These are phyloP conservation scores for Westerdykella aurantiaca DNA, from an alignment of 2,329 filamentous ascomycete species.

Conservation along the genomic window DNA sequence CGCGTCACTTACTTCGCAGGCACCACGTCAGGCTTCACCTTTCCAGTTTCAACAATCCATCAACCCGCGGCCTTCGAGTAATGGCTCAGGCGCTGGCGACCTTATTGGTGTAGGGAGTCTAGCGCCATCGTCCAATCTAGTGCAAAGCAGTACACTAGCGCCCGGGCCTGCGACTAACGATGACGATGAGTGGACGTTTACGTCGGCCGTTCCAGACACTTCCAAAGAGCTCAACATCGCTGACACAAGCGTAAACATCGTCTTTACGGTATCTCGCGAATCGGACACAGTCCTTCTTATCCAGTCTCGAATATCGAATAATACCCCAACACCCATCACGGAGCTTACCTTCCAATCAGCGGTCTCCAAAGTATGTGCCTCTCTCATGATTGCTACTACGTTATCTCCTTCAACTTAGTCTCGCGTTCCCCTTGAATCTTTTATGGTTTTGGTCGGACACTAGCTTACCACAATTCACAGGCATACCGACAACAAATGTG, in stretches of 20 bases:
- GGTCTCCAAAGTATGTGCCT: constrained; percentile 69
- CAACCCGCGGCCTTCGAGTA: constrained; percentile 29
- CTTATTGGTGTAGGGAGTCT: constrained; percentile 32
- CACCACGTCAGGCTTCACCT: constrained; percentile 47
- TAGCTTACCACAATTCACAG: constrained; percentile 41
- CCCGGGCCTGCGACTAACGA: constrained; percentile 57
- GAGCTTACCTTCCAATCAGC: constrained; percentile 88
- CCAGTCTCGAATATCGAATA: constrained; percentile 78
- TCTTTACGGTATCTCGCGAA: constrained; percentile 63
- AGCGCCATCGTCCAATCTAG: constrained; percentile 20
- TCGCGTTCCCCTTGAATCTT: background rate
- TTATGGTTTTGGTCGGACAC: background rate
- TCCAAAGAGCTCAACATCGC: constrained; percentile 63
- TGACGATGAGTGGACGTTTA: constrained; percentile 93
- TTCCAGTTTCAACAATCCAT: constrained; percentile 45
- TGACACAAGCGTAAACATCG: constrained; percentile 64
- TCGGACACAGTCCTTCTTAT: constrained; percentile 58
- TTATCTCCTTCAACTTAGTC: background rate
- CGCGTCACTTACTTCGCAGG: constrained; percentile 50
- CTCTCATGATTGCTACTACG: background rate
- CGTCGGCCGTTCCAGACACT: constrained; percentile 72
- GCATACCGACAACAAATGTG: constrained; percentile 74
- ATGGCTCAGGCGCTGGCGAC: constrained; percentile 22
- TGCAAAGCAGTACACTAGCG: constrained; percentile 24
- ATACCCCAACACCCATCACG: constrained; percentile 61